Evolutionary conservation across 768 basidiomycete species (phyloP).

Genomic region (Mycena capillaripes): DNA sequence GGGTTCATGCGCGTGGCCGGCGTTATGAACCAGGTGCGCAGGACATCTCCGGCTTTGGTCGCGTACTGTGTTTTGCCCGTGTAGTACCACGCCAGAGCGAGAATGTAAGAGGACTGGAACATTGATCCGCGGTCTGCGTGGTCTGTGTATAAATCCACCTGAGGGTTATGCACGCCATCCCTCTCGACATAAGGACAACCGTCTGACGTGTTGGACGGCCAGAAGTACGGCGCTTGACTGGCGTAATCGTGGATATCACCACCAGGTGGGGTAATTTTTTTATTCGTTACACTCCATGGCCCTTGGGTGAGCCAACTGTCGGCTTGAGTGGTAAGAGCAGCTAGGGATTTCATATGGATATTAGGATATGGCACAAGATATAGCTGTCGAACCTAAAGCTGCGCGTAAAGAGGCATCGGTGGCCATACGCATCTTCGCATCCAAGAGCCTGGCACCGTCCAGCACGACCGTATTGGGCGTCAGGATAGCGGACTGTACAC

Average conservation of each 20-base stretch:
- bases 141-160: constrained; percentile 21
- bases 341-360: not conserved
- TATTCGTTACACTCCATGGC: constrained; percentile 31
- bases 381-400: not conserved
- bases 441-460: constrained; percentile 5
- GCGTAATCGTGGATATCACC: constrained; percentile 30
- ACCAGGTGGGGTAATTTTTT: constrained; percentile 8
- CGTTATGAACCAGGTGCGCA: constrained; percentile 59
- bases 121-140: constrained; percentile 50
- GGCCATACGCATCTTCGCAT: constrained; percentile 4
- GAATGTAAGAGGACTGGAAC: constrained; percentile 57
- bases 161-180: constrained; percentile 48
- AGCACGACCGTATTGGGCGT: constrained; percentile 15
- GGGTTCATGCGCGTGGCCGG: constrained; percentile 57
- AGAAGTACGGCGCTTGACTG: constrained; percentile 30
- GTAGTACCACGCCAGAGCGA: constrained; percentile 54
- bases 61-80: constrained; percentile 51
- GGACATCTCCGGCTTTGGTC: constrained; percentile 44
- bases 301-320: constrained; percentile 28
- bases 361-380: not conserved
- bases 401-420: not conserved
- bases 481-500: not conserved
- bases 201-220: constrained; percentile 42
- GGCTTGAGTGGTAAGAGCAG: constrained; percentile 23
- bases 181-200: constrained; percentile 53